Evolutionary conservation across 108 stramenopile genomes (phyloP), one percentile per base, ranked within the genome.

Genomic region (Fragilariopsis cylindrus): DNA sequence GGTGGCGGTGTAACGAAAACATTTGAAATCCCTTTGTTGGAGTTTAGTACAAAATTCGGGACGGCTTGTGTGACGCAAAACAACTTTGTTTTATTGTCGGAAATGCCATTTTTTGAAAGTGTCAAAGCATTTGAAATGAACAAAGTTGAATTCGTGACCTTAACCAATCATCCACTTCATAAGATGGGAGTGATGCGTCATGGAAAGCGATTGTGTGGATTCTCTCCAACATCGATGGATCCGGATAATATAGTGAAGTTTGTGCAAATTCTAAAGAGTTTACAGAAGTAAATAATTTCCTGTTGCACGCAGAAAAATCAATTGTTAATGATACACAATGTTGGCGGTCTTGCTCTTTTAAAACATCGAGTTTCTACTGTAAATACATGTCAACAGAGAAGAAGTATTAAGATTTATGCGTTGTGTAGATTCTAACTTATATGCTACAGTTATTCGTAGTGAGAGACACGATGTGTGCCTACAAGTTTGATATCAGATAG

Each of bases 41-140:
- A 78, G 49, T 78, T 78, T 49, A 40, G 42, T 8, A 78, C 77
- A 5, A 58, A 66, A 48, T 66, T 72, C 21, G 77, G 77, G 5
- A 71, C 70, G 44, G 77, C 50, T 18, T 78, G 77, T 48, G 64
- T 78, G 13, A 78, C 77, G 39, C 58, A 58, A 40, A 71, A 71
- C 11, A 70, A 62, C 30, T 9, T 78, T 7, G 56, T 78, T 30
- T 12, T 78, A 3, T 21, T 76, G 19, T 57, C 69, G 3, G 76
- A 68, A 47, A 48, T 76, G 41, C 67, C 67, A 16, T 70, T 76
- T 15, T 53, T 57, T 13, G 57, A 68, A 21, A 21, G 39, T 39
- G 76, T 76, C 39, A 48, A 70, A 19, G 76, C 57, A 13, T 76
- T 48, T 41, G 69, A 76, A 15, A 69, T 54, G 48, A 64, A 69